Base-by-base conservation (phyloP, 2,329 filamentous ascomycete genomes). In the Pleoardoris graminearum region DNA sequence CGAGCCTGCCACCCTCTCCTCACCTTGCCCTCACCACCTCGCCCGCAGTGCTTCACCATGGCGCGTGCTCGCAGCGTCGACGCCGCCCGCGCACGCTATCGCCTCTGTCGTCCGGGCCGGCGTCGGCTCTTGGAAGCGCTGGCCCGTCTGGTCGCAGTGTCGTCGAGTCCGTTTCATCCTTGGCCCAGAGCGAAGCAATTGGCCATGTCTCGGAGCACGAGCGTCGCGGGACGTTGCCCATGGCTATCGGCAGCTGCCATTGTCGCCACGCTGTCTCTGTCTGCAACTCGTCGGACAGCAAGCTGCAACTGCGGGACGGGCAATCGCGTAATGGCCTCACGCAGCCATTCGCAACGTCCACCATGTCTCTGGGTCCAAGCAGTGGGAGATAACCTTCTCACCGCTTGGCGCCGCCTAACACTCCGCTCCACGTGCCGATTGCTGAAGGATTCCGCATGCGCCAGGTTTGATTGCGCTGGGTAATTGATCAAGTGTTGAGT, bases 191-290 rank as follows among this genome's bases (percentile, higher is more conserved):
- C 10, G 25, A 22, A 42, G 37, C 53, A 49, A 65, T 66, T 66
- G 65, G 65, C 39, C 58, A 66, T 60, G 66, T 66, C 58, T 63
- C 61, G 65, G 49, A 50, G 57, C 58, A 59, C 53, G 51, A 55
- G n/a, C 16, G 16, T 11, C 10, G 25, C 39, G 27, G 27, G 25
- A 10, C 44, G 19, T 23, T 16, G 30, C 17, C 17, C 16, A 16
- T 36, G 12, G 12, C 4, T n/a, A 54, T 62, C 57, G 54, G 57
- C 57, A 50, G 52, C 55, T 51, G 29, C 41, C 32, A 33, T 21
- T 19, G 30, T 46, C 36, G 56, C 58, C 58, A 47, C 42, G 42
- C 42, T 45, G 30, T 44, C 39, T 39, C 29, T 22, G 50, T 7
- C 48, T 50, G 36, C 27, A 54, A 42, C 47, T 17, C 36, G 29